Evolutionary conservation across 2,329 filamentous ascomycete genomes (phyloP).

Genomic region (Capronia epimyces): DNA sequence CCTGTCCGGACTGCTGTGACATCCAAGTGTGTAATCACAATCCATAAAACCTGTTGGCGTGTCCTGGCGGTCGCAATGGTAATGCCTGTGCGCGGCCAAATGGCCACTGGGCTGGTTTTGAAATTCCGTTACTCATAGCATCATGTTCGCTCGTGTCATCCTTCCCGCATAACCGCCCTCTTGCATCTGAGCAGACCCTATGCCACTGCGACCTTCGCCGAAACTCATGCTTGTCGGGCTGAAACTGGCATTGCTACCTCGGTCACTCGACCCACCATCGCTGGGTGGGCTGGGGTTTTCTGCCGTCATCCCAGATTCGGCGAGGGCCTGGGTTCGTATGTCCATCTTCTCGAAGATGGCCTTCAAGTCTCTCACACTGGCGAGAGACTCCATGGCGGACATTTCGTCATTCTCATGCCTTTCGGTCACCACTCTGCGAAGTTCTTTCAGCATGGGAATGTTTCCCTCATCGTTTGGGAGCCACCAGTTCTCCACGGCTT

Average conservation of each 20-base stretch:
- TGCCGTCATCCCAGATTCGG: not conserved
- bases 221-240: slow-evolving; percentile 19
- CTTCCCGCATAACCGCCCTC: not conserved
- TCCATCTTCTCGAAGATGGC: slow-evolving; percentile 64
- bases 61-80: no score
- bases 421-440: slow-evolving; percentile 77
- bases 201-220: not conserved
- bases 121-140: not conserved
- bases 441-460: slow-evolving; percentile 65
- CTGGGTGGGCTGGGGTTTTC: slow-evolving; percentile 15
- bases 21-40: no score
- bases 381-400: slow-evolving; percentile 11
- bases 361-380: slow-evolving; percentile 65
- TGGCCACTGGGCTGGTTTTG: no score
- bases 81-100: no score
- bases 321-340: slow-evolving; percentile 40
- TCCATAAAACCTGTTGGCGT: no score
- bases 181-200: not conserved
- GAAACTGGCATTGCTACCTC: slow-evolving; percentile 18
- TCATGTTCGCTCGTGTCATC: slow-evolving; percentile 5
- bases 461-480: slow-evolving; percentile 74
- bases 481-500: slow-evolving; percentile 78
- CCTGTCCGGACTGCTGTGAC: no score
- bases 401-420: slow-evolving; percentile 48
- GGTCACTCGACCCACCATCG: slow-evolving; percentile 15